phyloP scores from a whole-genome alignment of 495 filamentous ascomycete genomes.

The Penicillium paradoxum region DNA sequence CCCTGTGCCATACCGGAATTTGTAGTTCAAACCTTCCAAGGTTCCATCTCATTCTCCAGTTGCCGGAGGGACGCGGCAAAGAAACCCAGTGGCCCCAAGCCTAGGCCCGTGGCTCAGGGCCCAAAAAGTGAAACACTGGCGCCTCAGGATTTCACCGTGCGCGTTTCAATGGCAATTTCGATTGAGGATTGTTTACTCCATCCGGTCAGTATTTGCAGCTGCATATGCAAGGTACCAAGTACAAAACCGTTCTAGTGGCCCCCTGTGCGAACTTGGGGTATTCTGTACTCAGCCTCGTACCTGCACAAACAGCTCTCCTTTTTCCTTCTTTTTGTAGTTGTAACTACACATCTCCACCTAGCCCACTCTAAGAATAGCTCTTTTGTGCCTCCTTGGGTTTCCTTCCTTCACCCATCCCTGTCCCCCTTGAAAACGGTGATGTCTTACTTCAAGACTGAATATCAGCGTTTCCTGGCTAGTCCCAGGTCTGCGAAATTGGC shows the following conservation, averaged over 20 bases:
- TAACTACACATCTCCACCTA: background rate
- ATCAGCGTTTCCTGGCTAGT: slow-evolving; percentile 72
- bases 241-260: background rate
- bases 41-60: slow-evolving; percentile 13
- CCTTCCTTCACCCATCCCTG: slow-evolving; percentile 7
- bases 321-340: slow-evolving; percentile 1
- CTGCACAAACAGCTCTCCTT: background rate
- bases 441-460: slow-evolving; percentile 61
- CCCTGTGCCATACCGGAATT: background rate
- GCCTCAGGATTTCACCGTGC: slow-evolving; percentile 18
- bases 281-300: background rate
- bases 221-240: slow-evolving; percentile 5
- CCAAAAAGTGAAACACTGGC: slow-evolving; percentile 40
- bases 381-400: slow-evolving; percentile 2
- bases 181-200: background rate
- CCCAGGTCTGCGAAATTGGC: slow-evolving; percentile 63
- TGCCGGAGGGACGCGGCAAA: slow-evolving; percentile 32
- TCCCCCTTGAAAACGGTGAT: slow-evolving; percentile 17
- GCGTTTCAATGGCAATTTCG: slow-evolving; percentile 5
- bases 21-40: background rate
- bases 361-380: background rate
- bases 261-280: slow-evolving; percentile 1
- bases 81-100: background rate
- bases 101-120: background rate
- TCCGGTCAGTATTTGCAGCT: slow-evolving; percentile 10